Base-by-base conservation (phyloP, 768 basidiomycete genomes). In the Suillus spraguei region DNA sequence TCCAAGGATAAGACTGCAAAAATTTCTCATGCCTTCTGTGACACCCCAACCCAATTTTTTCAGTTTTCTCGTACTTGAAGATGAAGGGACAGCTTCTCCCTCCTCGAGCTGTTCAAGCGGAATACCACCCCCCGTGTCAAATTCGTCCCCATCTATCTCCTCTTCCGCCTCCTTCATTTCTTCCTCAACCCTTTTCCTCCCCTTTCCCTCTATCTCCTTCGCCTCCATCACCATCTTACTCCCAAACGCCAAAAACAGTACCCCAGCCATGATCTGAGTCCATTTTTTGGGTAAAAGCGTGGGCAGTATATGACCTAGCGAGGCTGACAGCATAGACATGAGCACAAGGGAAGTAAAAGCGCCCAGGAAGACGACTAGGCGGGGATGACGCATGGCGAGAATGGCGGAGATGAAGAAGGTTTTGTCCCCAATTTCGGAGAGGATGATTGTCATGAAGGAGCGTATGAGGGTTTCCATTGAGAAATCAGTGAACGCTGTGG, bases 111-210 rank as follows among this genome's bases (percentile, higher is more conserved):
- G 85, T 68, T 90, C 87, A 63, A 97, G 79, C 0, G 90, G 89
- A 49, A 94, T 87, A 0, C 75, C 73, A 6, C 80, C 81, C 41
- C 83, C 85, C 39, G 78, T 74, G 22, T 72, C 81, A 2, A 82
- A 85, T 39, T 88, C 90, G 65, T 94, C 92, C 4, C 86, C 92
- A 69, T 94, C 89, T 59, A 99, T 91, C 77, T 99, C 97, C 73
- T 96, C 94, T 77, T 91, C 90, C n/a, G 93, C 91, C 79, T 99
- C 96, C 61, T 86, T 85, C 90, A 98, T 93, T 77, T 99, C 97
- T 75, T 98, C 96, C 70, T 88, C 78, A 17, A 97, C 90, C 77
- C 95, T 94, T 64, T 86, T 89, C 60, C 79, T 88, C 7, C 92
- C 94, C 0, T 50, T 50, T 9, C 79, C 78, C 61, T 85, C 80